Conservation (phyloP, 805 yeast genomes). For the Spathaspora gorwiae region DNA sequence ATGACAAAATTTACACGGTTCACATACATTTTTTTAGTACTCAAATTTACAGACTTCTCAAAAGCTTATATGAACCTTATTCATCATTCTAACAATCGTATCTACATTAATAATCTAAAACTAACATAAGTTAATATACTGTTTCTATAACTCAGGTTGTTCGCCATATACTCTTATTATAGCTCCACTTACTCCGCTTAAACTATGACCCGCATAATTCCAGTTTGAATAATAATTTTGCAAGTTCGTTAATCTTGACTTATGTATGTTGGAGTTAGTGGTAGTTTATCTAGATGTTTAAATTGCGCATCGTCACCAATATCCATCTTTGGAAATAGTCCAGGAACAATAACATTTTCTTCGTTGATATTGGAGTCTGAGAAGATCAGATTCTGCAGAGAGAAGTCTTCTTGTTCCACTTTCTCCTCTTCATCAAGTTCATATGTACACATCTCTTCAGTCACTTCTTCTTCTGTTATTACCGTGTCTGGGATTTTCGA, state of each 20-base stretch:
- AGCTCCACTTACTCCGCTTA: background rate
- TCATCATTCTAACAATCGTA: no score
- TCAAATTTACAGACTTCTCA: background rate
- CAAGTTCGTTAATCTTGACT: conserved; percentile 8
- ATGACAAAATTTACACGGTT: background rate
- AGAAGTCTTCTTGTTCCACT: conserved; percentile 1
- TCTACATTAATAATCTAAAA: no score
- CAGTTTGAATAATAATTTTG: background rate
- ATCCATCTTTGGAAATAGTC: conserved; percentile 33
- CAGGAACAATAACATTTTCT: conserved; percentile 32
- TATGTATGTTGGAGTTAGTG: conserved; percentile 26
- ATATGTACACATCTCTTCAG: background rate
- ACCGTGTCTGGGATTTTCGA: background rate
- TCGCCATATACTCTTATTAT: no score
- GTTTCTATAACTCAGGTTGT: no score
- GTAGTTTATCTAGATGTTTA: conserved; percentile 20
- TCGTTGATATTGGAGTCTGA: background rate
- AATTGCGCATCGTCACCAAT: conserved; percentile 20
- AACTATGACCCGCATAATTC: background rate
- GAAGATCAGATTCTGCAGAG: no score
- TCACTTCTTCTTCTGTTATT: background rate
- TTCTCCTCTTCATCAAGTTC: conserved; percentile 10
- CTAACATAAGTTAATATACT: no score
- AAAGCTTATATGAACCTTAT: no score
- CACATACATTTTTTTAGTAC: background rate